phyloP scores from a whole-genome alignment of 1,284 basidiomycete species.

The Jaminaea rosea region DNA sequence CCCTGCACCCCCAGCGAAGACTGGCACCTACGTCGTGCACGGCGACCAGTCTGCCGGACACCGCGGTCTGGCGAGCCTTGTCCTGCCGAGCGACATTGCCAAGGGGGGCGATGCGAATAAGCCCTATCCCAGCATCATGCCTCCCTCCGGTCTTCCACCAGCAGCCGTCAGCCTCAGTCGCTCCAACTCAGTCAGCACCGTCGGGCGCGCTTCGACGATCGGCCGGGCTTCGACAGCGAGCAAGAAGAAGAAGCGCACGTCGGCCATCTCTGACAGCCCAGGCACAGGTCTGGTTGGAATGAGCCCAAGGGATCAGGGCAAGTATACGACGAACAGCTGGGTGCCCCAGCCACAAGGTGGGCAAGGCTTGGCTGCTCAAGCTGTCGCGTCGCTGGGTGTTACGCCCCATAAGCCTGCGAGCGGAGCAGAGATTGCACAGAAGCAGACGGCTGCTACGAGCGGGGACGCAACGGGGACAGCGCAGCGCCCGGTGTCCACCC shows the following conservation, averaged over 20 bases:
- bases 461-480: background rate
- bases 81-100: background rate
- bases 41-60: background rate
- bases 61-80: background rate
- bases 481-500: background rate
- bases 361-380: conserved; percentile 5
- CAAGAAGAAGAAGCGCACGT: conserved; percentile 30
- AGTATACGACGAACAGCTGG: conserved; percentile 13
- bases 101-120: conserved; percentile 28
- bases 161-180: background rate
- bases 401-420: conserved; percentile 17
- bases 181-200: background rate
- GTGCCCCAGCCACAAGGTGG: background rate
- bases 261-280: conserved; percentile 13
- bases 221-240: background rate
- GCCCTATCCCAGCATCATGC: conserved; percentile 11
- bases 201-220: background rate
- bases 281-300: conserved; percentile 3
- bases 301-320: conserved; percentile 6
- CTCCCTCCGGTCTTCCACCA: conserved; percentile 12
- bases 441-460: background rate
- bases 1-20: background rate
- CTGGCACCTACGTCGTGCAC: background rate
- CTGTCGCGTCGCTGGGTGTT: conserved; percentile 31
- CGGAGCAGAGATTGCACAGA: background rate